Evolutionary conservation across 2,329 filamentous ascomycete genomes (phyloP).

Genomic region (Fusarium brevicatenulatum): DNA sequence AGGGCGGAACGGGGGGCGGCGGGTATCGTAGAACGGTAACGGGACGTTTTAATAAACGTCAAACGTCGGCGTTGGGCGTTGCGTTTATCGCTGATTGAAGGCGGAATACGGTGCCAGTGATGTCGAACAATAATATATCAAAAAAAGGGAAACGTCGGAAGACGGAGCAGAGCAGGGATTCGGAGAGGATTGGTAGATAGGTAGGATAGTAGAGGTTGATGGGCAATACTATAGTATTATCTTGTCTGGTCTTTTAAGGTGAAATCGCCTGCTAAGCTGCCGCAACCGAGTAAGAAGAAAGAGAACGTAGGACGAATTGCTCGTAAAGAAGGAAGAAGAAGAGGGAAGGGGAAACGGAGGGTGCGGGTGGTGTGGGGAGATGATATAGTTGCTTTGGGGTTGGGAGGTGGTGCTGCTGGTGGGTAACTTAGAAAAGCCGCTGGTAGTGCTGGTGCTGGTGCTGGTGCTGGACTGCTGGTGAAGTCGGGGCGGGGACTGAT

Average conservation of each 20-base stretch:
- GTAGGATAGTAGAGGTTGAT: constrained; percentile 7
- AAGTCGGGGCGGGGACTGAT: constrained; percentile 11
- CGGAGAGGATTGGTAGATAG: constrained; percentile 12
- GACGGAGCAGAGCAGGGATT: constrained; percentile 58
- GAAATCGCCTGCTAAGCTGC: constrained; percentile 69
- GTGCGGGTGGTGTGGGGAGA: constrained; percentile 54
- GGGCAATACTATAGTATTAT: constrained; percentile 24
- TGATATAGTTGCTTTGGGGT: constrained; percentile 35
- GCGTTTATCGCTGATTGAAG: constrained; percentile 14
- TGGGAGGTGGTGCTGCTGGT: constrained; percentile 1
- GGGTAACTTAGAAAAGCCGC: constrained; percentile 7
- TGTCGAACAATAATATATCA: constrained; percentile 53
- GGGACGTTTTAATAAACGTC: constrained; percentile 17
- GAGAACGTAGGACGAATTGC: constrained; percentile 66
- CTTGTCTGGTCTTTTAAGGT: constrained; percentile 29
- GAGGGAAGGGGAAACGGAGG: constrained; percentile 56
- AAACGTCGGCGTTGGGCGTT: constrained; percentile 7
- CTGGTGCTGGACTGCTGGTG: neutral
- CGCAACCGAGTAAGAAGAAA: constrained; percentile 66
- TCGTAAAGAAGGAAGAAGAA: constrained; percentile 61
- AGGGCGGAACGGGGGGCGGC: constrained; percentile 4
- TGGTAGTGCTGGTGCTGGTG: neutral
- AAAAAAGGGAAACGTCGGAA: constrained; percentile 59
- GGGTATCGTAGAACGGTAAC: constrained; percentile 19
- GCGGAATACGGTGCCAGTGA: constrained; percentile 29